Conservation (phyloP, 1,284 basidiomycete genomes). For the Ustanciosporium gigantosporum region DNA sequence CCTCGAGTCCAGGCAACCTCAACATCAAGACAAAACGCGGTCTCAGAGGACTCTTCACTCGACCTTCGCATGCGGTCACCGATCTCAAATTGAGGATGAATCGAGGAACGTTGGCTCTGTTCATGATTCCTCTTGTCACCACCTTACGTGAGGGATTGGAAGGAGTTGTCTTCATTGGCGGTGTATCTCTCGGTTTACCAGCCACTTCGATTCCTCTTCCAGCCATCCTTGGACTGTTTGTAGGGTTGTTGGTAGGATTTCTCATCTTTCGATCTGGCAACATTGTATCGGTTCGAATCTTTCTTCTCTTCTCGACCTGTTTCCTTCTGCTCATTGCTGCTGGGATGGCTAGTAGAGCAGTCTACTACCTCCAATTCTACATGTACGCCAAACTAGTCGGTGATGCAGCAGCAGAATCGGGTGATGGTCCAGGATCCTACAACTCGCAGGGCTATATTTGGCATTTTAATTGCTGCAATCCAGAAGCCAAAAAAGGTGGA, state of each 20-base stretch:
- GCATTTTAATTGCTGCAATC: slow-evolving; percentile 78
- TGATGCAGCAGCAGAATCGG: slow-evolving; percentile 48
- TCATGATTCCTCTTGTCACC: slow-evolving; percentile 56
- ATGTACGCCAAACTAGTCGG: slow-evolving; percentile 49
- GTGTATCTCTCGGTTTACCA: slow-evolving; percentile 55
- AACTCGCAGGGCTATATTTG: slow-evolving; percentile 49
- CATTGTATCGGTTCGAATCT: slow-evolving; percentile 40
- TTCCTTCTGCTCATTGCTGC: slow-evolving; percentile 55
- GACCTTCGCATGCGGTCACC: slow-evolving; percentile 9
- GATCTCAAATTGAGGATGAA: slow-evolving; percentile 36
- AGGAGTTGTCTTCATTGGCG: slow-evolving; percentile 57
- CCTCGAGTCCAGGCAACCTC: background rate
- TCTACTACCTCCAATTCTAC: slow-evolving; percentile 57
- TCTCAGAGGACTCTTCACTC: slow-evolving; percentile 10
- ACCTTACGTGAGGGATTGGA: slow-evolving; percentile 58
- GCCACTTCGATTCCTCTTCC: slow-evolving; percentile 56
- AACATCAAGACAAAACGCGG: background rate
- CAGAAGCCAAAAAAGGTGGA: slow-evolving; percentile 64
- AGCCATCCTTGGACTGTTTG: slow-evolving; percentile 50
- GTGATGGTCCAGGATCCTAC: slow-evolving; percentile 52
- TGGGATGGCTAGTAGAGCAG: slow-evolving; percentile 50
- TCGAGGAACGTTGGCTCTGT: slow-evolving; percentile 42
- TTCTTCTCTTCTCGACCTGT: slow-evolving; percentile 52
- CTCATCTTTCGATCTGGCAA: slow-evolving; percentile 51
- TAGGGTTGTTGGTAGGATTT: slow-evolving; percentile 45